These are phyloP conservation scores for Populus hybrid DNA, from an alignment of 441 rosid genomes.

Conservation along the genomic window DNA sequence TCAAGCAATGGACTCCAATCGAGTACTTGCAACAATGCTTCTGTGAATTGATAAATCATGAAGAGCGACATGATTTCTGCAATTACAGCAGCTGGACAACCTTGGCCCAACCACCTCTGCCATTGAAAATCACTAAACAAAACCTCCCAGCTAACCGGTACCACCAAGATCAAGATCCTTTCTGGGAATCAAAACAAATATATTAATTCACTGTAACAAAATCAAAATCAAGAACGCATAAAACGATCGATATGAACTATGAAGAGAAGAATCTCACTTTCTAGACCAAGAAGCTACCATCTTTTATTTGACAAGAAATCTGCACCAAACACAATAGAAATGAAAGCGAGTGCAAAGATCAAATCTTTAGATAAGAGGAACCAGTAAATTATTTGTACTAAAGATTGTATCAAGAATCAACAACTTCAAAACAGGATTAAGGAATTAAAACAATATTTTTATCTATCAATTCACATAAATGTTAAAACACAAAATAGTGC, in stretches of 20 bases:
- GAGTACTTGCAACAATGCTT: too few relatives aligned
- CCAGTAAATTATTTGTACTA: background rate
- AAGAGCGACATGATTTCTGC: constrained; percentile 63
- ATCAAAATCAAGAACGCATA: background rate
- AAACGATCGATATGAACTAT: background rate
- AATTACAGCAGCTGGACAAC: constrained; percentile 67
- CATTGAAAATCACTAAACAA: constrained; percentile 30
- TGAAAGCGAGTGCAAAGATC: constrained; percentile 12
- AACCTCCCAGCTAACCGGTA: constrained; percentile 9
- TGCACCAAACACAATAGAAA: constrained; percentile 22
- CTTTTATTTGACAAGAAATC: constrained; percentile 14
- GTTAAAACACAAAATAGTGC: too few relatives aligned
- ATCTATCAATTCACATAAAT: too few relatives aligned
- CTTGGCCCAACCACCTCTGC: constrained; percentile 53
- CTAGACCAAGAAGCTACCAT: constrained; percentile 14
- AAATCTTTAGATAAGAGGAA: background rate
- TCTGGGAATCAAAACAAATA: constrained; percentile 1
- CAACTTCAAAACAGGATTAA: too few relatives aligned
- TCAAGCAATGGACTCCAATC: too few relatives aligned
- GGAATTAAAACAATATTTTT: too few relatives aligned
- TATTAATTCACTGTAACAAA: constrained; percentile 11
- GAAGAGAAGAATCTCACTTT: constrained; percentile 17
- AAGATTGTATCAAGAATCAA: background rate
- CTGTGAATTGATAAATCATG: constrained; percentile 24
- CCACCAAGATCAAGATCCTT: constrained; percentile 16